Evolutionary conservation across 306 rosid species (phyloP).

Genomic region (Cicer yamashitae): DNA sequence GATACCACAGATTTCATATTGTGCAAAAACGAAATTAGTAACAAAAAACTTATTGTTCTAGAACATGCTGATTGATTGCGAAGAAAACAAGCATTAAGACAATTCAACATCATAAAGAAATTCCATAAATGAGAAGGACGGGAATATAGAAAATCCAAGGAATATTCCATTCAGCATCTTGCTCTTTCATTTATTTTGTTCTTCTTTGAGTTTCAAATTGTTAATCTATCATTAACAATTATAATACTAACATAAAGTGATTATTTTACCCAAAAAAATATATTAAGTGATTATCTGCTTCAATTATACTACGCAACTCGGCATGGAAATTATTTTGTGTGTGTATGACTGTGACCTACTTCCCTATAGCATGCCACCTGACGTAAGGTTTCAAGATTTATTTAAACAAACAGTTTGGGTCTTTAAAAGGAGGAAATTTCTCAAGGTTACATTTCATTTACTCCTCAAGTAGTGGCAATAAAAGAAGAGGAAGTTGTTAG

Average conservation of each 20-base stretch:
- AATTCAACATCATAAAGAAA: not conserved
- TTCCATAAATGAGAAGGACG: conserved; percentile 5
- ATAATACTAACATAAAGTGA: too few species aligned
- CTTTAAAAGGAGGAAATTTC: too few species aligned
- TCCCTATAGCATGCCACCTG: not conserved
- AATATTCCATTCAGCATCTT: conserved; percentile 41
- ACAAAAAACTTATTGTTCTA: not conserved
- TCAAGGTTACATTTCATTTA: too few species aligned
- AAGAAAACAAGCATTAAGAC: conserved; percentile 20
- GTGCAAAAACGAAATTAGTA: too few species aligned
- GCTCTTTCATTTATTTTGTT: conserved; percentile 20
- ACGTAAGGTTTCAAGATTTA: too few species aligned
- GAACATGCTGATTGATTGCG: conserved; percentile 11
- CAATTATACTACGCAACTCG: conserved; percentile 4
- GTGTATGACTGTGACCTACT: not conserved
- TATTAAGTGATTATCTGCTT: not conserved
- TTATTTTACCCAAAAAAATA: too few species aligned
- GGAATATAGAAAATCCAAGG: conserved; percentile 4
- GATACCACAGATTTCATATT: too few species aligned
- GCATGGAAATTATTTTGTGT: not conserved
- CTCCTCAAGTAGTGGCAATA: too few species aligned
- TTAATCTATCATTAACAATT: not conserved
- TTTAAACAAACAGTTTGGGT: too few species aligned
- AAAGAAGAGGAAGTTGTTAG: too few species aligned
- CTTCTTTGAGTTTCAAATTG: not conserved